phyloP scores from a whole-genome alignment of 306 rosid species.

The Hylodesmum podocarpum region DNA sequence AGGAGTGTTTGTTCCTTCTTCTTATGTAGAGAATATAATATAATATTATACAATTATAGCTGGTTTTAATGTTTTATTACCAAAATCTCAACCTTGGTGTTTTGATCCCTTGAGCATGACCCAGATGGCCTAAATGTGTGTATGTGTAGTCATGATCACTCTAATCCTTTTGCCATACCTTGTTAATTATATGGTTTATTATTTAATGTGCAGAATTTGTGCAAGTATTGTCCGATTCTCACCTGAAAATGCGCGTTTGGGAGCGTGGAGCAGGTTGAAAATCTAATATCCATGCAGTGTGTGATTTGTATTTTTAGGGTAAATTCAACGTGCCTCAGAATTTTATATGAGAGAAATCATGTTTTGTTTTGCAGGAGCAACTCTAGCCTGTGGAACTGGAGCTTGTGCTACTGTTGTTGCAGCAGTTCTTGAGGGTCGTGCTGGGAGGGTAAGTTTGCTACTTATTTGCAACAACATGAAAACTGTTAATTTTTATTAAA shows the following conservation, averaged over 20 bases:
- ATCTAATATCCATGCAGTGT: conserved; percentile 2
- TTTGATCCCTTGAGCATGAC: conserved; percentile 5
- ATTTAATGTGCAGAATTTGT: conserved; percentile 74
- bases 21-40: conserved; percentile 16
- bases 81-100: background rate
- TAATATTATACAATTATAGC: background rate
- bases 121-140: background rate
- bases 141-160: background rate
- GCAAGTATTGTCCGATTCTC: conserved; percentile 74
- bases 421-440: conserved; percentile 91
- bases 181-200: background rate
- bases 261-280: conserved; percentile 96
- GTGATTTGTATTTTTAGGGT: conserved; percentile 4
- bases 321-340: background rate
- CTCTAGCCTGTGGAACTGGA: conserved; percentile 98
- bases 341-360: background rate
- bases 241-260: conserved; percentile 96
- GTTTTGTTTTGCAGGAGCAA: conserved; percentile 60
- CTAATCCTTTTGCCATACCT: background rate
- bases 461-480: conserved; percentile 8
- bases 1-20: background rate
- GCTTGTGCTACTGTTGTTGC: conserved; percentile 96
- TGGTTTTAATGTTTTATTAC: background rate
- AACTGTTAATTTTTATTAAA: background rate
- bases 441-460: conserved; percentile 66